Conservation (phyloP, 1,284 basidiomycete genomes). For the Peniophora sp. region DNA sequence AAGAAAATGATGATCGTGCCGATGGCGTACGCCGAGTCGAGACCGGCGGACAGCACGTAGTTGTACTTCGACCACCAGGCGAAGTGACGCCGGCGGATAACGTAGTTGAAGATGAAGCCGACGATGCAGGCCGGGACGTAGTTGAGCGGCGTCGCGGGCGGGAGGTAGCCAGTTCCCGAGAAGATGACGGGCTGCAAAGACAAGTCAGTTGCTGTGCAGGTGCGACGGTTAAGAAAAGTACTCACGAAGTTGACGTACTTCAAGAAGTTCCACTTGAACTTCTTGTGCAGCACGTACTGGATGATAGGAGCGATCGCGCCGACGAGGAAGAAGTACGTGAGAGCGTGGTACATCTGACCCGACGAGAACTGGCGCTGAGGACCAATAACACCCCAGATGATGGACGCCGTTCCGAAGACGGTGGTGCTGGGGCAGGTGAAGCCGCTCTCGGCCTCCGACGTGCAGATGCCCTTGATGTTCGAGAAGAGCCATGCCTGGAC, state of each 20-base stretch:
- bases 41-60: slow-evolving; percentile 49
- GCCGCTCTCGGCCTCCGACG: slow-evolving; percentile 21
- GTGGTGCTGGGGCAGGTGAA: slow-evolving; percentile 27
- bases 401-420: slow-evolving; percentile 29
- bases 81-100: slow-evolving; percentile 35
- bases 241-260: slow-evolving; percentile 18
- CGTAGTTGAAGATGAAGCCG: slow-evolving; percentile 42
- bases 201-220: not conserved
- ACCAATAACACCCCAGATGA: slow-evolving; percentile 43
- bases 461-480: slow-evolving; percentile 36
- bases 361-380: slow-evolving; percentile 37
- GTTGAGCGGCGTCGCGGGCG: slow-evolving; percentile 34
- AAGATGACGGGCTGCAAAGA: slow-evolving; percentile 36
- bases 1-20: slow-evolving; percentile 59
- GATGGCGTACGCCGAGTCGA: slow-evolving; percentile 57
- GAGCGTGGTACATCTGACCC: slow-evolving; percentile 28
- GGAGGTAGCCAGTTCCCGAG: slow-evolving; percentile 38
- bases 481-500: slow-evolving; percentile 39
- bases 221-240: too few species aligned
- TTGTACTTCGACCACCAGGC: slow-evolving; percentile 46
- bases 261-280: slow-evolving; percentile 17
- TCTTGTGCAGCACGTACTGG: slow-evolving; percentile 26
- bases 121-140: slow-evolving; percentile 36
- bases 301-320: slow-evolving; percentile 37
- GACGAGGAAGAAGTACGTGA: slow-evolving; percentile 45